These are phyloP conservation scores for Casuarina equisetifolia DNA, from an alignment of 306 rosid genomes.

Conservation along the genomic window DNA sequence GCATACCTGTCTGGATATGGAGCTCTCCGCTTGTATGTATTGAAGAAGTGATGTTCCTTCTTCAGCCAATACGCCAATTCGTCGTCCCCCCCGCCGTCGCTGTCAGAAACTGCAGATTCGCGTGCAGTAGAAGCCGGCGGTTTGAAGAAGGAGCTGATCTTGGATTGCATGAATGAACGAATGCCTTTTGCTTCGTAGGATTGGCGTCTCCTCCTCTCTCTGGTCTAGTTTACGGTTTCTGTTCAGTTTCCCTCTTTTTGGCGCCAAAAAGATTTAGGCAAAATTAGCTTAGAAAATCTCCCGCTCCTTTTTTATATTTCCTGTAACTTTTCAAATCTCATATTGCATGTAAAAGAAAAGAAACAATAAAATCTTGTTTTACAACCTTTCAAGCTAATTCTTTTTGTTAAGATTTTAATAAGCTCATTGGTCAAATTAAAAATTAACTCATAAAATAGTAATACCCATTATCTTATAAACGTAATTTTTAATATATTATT, in stretches of 20 bases:
- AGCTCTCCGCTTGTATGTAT: constrained; percentile 53
- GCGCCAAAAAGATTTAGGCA: background rate
- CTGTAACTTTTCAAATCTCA: background rate
- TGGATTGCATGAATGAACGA: constrained; percentile 54
- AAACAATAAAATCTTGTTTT: too few species aligned
- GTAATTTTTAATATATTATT: too few species aligned
- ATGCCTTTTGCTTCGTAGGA: background rate
- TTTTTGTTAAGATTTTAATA: too few species aligned
- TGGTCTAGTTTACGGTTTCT: background rate
- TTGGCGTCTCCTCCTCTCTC: background rate
- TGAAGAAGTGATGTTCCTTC: constrained; percentile 38
- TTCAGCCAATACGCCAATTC: constrained; percentile 65
- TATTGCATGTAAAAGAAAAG: background rate
- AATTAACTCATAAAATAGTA: too few species aligned
- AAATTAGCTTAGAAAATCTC: background rate
- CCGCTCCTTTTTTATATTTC: background rate
- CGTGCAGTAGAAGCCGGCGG: constrained; percentile 28
- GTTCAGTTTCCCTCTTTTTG: too few species aligned
- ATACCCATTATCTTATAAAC: too few species aligned
- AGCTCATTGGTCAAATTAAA: too few species aligned
- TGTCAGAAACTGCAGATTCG: constrained; percentile 15
- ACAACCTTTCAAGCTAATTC: too few species aligned
- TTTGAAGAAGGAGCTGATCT: constrained; percentile 72
- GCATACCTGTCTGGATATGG: constrained; percentile 33
- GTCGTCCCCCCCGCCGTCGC: constrained; percentile 19